Evolutionary conservation across 179 eudicot species (phyloP), one percentile per base, ranked within the genome.

Genomic region (Silene coronaria): DNA sequence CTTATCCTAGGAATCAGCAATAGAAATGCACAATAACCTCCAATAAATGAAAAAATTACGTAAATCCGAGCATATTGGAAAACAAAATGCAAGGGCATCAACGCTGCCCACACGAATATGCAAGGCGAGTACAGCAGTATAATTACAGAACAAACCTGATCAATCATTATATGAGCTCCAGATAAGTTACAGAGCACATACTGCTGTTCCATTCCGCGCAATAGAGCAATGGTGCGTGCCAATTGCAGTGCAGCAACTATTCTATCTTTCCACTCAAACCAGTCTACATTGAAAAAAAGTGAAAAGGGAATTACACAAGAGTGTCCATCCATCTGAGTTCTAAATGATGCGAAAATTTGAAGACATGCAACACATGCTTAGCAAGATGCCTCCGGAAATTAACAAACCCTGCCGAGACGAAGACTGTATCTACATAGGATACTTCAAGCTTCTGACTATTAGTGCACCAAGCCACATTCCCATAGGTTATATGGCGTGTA

Each of bases 121-220:
- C 16, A 24, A 58, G 24, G 62, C 3, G 21, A 4, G 14, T 3
- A n/a, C n/a, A 51, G 16, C 62, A 22, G 16, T 23, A 27, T 0
- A 63, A 27, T n/a, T 27, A 28, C 21, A 14, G 68, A 63, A 28
- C 42, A 63, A 28, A 63, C 68, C 68, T 63, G 68, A 63, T 63
- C 21, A 63, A 63, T 63, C 68, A 63, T 63, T 63, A 63, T 63
- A 63, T 63, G 68, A 63, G 68, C 68, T 27, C 38, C 68, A 28
- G 68, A 26, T 28, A 63, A 11, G 68, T 63, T 63, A 27, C 9
- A 63, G 6, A 63, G 2, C 8, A 63, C 68, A 16, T 63, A 63
- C 17, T 45, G 51, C 1, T 45, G 51, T 63, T 28, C 68, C 21
- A 28, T 27, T 2, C 38, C 42, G 4, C 28, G 68, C 7, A 63